Evolutionary conservation across 768 basidiomycete genomes (phyloP), one percentile per base, ranked within the genome.

Genomic region (Daedalea quercina): DNA sequence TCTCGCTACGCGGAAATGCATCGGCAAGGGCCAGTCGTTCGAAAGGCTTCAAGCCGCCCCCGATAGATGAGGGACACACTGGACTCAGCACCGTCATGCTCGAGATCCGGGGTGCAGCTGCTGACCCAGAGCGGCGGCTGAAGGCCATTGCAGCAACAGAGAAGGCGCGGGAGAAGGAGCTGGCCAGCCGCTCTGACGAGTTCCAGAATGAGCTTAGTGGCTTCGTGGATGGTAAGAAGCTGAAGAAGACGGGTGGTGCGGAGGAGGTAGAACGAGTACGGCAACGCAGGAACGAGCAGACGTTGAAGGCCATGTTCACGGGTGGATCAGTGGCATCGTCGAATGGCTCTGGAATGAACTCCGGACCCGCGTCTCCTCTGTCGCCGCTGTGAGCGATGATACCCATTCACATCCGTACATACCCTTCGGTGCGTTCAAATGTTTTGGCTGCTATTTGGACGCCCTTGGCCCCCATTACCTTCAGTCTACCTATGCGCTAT

Each of bases 171-270:
- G 79, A 91, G 70, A 82, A 80, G 69, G 89, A 94, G 66, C 70
- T 85, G 19, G 83, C 82, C 20, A 74, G 67, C 45, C 76, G 81
- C 53, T 78, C 85, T 42, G 92, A 96, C 67, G 92, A 90, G 59
- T 83, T 97, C 68, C 81, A 91, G 60, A 74, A 77, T 13, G 95
- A 98, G 73, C 65, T 99, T 60, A 69, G 71, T 43, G 91, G 88
- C 3, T 97, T 98, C 69, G 94, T 99, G 49, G 77, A 73, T 3
- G 81, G 84, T 55, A 89, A 88, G 76, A 94, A 87, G 72, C 70
- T 99, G 67, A 90, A 83, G 76, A 87, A 93, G 89, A 99, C 94
- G 17, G 95, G 94, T 24, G 94, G 93, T 13, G 87, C 91, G 22
- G 91, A 94, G 67, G 92, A 95, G 71, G 79, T 74, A 22, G 95